These are phyloP conservation scores for Ganoderma lingzhi DNA, from an alignment of 1,284 basidiomycete genomes.

Conservation along the genomic window DNA sequence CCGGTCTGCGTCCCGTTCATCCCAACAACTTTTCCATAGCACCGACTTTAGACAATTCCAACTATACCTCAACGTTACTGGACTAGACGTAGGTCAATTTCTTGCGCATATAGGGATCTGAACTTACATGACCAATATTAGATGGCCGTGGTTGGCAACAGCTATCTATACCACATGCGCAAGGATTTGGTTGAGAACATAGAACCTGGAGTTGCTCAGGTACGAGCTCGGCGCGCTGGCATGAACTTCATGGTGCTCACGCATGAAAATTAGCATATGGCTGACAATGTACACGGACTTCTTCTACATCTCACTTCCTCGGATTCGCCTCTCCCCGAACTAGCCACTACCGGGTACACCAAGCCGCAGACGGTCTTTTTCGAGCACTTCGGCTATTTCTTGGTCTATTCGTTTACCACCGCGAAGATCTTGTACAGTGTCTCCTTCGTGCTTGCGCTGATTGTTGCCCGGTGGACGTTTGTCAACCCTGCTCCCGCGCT, in stretches of 20 bases:
- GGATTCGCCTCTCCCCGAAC: slow-evolving; percentile 68
- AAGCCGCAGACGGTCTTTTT: slow-evolving; percentile 81
- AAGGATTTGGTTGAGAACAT: slow-evolving; percentile 87
- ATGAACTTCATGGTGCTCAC: not conserved
- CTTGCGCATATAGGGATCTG: not conserved
- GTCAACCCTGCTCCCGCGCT: slow-evolving; percentile 46
- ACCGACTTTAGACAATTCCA: slow-evolving; percentile 97
- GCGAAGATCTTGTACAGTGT: slow-evolving; percentile 77
- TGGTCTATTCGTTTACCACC: slow-evolving; percentile 77
- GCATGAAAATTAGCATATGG: slow-evolving; percentile 80
- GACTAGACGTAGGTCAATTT: slow-evolving; percentile 73
- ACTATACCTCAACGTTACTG: slow-evolving; percentile 88
- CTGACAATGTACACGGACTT: slow-evolving; percentile 88
- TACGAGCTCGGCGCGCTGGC: slow-evolving; percentile 33
- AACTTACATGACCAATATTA: slow-evolving; percentile 44
- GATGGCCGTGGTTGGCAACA: slow-evolving; percentile 95
- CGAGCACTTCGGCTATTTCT: slow-evolving; percentile 72
- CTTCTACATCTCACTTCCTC: slow-evolving; percentile 81
- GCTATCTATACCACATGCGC: slow-evolving; percentile 93
- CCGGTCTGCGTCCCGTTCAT: not conserved
- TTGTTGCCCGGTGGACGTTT: slow-evolving; percentile 49
- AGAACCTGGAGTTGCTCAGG: slow-evolving; percentile 79
- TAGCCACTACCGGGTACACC: slow-evolving; percentile 59
- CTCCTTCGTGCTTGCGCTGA: slow-evolving; percentile 56
- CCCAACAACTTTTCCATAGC: slow-evolving; percentile 47